Conservation (phyloP, 2,329 filamentous ascomycete species). For the Arthrobotrys sinensis region DNA sequence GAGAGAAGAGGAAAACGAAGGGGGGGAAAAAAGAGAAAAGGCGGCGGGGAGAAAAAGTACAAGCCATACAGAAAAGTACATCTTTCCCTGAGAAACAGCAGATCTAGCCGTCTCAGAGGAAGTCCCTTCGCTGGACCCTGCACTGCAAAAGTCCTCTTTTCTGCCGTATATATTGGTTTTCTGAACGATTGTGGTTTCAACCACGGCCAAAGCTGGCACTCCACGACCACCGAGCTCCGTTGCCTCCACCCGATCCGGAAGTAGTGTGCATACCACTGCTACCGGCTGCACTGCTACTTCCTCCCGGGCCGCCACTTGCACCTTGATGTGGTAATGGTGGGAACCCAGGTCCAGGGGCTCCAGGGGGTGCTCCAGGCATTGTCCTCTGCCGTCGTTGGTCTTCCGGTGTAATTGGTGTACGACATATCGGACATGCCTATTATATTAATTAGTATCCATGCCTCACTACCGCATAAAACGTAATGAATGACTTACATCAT, state of each 20-base stretch:
- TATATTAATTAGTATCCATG: conserved; percentile 8
- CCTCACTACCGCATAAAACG: neutral
- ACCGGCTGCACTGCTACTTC: conserved; percentile 11
- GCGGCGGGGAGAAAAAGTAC: conserved; percentile 15
- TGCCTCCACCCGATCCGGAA: conserved; percentile 46
- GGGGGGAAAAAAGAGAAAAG: neutral
- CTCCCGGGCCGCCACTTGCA: conserved; percentile 15
- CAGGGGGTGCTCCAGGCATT: conserved; percentile 35
- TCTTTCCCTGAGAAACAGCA: neutral
- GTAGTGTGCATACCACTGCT: conserved; percentile 42
- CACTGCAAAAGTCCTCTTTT: conserved; percentile 34
- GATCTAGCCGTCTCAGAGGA: conserved; percentile 9
- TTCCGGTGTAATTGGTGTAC: conserved; percentile 63
- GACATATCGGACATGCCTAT: conserved; percentile 64
- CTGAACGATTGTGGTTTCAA: conserved; percentile 8
- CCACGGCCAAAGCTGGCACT: conserved; percentile 42
- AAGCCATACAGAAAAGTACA: conserved; percentile 15
- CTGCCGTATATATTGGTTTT: conserved; percentile 7
- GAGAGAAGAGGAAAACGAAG: neutral
- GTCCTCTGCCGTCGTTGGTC: conserved; percentile 58
- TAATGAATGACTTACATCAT: conserved; percentile 61
- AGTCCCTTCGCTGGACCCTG: conserved; percentile 18
- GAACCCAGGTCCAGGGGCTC: conserved; percentile 28
- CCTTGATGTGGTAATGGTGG: conserved; percentile 7
- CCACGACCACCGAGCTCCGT: conserved; percentile 54